These are phyloP conservation scores for Batkoa obscura DNA, from an alignment of 371 early-diverging fungal genomes.

Conservation along the genomic window DNA sequence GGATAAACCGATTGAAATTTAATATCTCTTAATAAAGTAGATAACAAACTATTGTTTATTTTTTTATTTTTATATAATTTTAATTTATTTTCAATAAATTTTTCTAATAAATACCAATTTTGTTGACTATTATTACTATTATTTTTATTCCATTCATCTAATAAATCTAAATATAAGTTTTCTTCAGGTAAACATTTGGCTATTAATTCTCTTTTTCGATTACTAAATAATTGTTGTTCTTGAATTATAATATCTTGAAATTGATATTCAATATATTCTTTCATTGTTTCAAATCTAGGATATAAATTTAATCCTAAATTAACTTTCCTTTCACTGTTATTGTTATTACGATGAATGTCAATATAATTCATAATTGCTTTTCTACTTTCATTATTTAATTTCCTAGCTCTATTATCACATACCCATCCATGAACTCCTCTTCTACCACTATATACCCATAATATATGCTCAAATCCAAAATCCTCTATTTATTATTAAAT, in stretches of 20 bases:
- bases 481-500: slow-evolving; percentile 32
- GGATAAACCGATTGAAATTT: slow-evolving; percentile 79
- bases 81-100: too few relatives aligned
- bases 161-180: not conserved
- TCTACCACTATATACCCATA: slow-evolving; percentile 97
- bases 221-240: not conserved
- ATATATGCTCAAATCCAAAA: slow-evolving; percentile 85
- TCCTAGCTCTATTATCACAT: slow-evolving; percentile 71
- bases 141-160: not conserved
- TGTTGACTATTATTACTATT: too few relatives aligned
- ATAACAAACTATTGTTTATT: too few relatives aligned
- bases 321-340: not conserved
- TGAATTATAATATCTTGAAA: not conserved
- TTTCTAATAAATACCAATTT: too few relatives aligned
- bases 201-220: not conserved
- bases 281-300: not conserved
- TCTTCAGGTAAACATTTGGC: not conserved
- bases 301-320: not conserved
- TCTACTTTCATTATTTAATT: slow-evolving; percentile 55
- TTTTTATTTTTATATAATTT: too few relatives aligned
- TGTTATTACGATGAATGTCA: slow-evolving; percentile 21
- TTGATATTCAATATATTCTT: not conserved
- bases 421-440: slow-evolving; percentile 99
- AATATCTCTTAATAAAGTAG: slow-evolving; percentile 30
- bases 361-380: slow-evolving; percentile 72